These are phyloP conservation scores for Penicillium salamii DNA, from an alignment of 495 filamentous ascomycete genomes.

Conservation along the genomic window DNA sequence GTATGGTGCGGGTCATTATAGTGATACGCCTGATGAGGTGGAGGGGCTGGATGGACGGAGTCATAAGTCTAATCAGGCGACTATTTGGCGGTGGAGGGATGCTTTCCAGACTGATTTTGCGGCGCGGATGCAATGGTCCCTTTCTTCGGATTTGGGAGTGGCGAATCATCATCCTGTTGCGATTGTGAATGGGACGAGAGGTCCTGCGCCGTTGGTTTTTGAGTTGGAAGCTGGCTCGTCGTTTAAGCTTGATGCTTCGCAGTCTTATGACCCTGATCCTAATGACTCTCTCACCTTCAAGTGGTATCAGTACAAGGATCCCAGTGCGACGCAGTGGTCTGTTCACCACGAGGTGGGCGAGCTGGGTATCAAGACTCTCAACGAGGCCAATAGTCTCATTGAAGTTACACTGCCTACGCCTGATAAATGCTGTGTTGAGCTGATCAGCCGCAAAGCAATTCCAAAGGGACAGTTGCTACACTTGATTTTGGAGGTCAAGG, in stretches of 20 bases:
- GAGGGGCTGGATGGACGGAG: slow-evolving; percentile 27
- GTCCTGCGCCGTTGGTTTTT: slow-evolving; percentile 23
- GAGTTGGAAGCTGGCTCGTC: slow-evolving; percentile 24
- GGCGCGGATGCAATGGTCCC: slow-evolving; percentile 43
- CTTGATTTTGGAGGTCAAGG: slow-evolving; percentile 33
- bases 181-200: slow-evolving; percentile 31
- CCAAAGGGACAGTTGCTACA: slow-evolving; percentile 28
- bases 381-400: slow-evolving; percentile 4
- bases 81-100: slow-evolving; percentile 46
- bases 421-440: slow-evolving; percentile 21
- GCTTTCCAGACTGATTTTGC: slow-evolving; percentile 47
- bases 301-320: slow-evolving; percentile 42
- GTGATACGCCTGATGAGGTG: slow-evolving; percentile 33
- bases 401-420: slow-evolving; percentile 25
- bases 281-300: slow-evolving; percentile 29
- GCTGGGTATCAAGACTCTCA: slow-evolving; percentile 11
- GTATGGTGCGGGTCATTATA: slow-evolving; percentile 21
- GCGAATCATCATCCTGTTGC: slow-evolving; percentile 40
- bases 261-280: slow-evolving; percentile 36
- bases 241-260: slow-evolving; percentile 32
- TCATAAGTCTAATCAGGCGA: slow-evolving; percentile 33
- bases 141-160: slow-evolving; percentile 13
- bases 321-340: slow-evolving; percentile 28
- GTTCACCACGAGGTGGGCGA: slow-evolving; percentile 24
- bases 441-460: background rate